Evolutionary conservation across 371 early-diverging fungal species (phyloP), one percentile per base, ranked within the genome.

Genomic region (Mucor plumbeus): DNA sequence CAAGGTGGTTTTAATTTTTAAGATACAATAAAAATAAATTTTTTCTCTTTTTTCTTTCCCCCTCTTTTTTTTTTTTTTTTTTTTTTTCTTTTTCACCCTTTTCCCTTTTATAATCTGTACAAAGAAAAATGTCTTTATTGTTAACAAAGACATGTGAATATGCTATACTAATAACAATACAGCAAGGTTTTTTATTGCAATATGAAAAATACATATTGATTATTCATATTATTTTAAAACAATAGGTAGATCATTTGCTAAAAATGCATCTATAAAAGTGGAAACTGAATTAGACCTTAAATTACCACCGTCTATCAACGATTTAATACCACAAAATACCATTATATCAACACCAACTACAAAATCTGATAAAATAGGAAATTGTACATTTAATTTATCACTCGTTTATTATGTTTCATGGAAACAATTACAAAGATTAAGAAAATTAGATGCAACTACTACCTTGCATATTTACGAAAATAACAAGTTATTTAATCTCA

Each of bases 1-100:
- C 83, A 88, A 68, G 87, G 88, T 59, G 93, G 90, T 40, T 92
- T 91, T 81, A 75, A 86, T 69, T 92, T 92, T 88, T 81, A 61
- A 38, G 10, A 1, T 58, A 19, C 34, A 54, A 55, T 33, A 55
- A 55, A 33, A 55, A 34, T 35, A 34, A 44, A 40, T 19, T 58
- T 68, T 68, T 53, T 53, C 15, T 56, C 41, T 63, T 19, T 54
- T 40, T 14, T 19, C 17, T 47, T 26, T 38, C 5, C 14, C 14
- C 40, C 34, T 61, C 35, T 43, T 11, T 44, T 40, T 50, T 54
- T 54, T 14, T 41, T 38, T 61, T 58, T n/a, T 68, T 59, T 9
- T 35, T 34, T 11, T 59, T 33, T 48, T 11, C 48, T 33, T 48
- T 19, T 48, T 48, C 50, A 5, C 6, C 31, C 6, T n/a, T 63